Evolutionary conservation across 163 green algal genomes (phyloP).

Genomic region (Volvox carteri): DNA sequence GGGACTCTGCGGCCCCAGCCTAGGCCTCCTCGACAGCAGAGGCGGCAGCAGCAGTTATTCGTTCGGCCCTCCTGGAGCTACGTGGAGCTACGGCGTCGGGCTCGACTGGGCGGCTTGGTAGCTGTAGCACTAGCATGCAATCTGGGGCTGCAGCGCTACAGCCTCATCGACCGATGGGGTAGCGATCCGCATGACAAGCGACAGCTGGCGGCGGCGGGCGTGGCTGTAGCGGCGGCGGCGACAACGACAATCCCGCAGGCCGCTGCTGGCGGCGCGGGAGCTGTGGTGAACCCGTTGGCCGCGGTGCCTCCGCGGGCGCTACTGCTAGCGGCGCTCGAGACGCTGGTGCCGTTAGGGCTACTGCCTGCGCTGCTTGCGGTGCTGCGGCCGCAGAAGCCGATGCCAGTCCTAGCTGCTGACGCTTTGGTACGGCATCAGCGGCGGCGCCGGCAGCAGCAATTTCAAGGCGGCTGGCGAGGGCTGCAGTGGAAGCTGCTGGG

Average conservation of each 20-base stretch:
- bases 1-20: background rate
- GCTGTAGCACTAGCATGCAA: conserved; percentile 53
- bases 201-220: conserved; percentile 9
- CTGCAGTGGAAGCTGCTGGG: conserved; percentile 2
- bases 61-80: background rate
- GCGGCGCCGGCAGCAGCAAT: background rate
- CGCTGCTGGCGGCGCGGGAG: background rate
- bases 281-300: background rate
- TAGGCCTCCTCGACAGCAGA: background rate
- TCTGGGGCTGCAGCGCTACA: conserved; percentile 59
- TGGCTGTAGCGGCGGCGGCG: background rate
- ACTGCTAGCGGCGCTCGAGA: background rate
- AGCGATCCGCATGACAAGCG: conserved; percentile 42
- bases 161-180: conserved; percentile 71
- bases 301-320: background rate
- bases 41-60: background rate
- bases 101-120: background rate
- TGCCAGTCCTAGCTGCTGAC: background rate
- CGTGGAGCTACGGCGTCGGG: background rate
- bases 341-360: conserved; percentile 12
- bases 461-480: background rate
- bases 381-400: background rate
- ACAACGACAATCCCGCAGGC: background rate
- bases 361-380: conserved; percentile 23
- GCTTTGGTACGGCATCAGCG: too few species aligned